Evolutionary conservation across 148 eudicot species (phyloP).

Genomic region (Rhododendron molle): DNA sequence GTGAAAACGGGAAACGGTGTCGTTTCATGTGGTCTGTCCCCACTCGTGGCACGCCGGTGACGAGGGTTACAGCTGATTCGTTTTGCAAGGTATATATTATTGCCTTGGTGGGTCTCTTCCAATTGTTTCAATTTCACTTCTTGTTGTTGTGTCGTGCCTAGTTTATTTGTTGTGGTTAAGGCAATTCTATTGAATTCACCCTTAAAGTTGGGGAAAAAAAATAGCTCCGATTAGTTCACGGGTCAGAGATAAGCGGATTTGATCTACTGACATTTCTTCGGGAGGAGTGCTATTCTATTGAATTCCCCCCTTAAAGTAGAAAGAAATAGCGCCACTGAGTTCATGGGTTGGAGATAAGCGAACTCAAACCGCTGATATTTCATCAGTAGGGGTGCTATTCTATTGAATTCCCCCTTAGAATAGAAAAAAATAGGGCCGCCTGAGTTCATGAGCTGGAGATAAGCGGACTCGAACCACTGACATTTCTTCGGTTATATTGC

Average conservation of each 20-base stretch:
- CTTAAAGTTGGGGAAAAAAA: not conserved
- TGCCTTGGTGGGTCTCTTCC: slow-evolving; percentile 1
- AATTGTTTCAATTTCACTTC: slow-evolving; percentile 1
- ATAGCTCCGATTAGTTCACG: not conserved
- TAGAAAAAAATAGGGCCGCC: not conserved
- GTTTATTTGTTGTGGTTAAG: not conserved
- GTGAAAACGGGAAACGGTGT: slow-evolving; percentile 29
- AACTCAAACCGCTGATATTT: too few species aligned
- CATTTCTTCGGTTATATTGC: not conserved
- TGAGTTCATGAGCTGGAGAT: not conserved
- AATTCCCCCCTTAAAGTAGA: not conserved
- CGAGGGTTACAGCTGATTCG: slow-evolving; percentile 21
- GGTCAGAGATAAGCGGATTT: not conserved
- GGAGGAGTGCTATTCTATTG: not conserved
- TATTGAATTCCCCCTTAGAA: too few species aligned
- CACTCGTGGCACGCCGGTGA: slow-evolving; percentile 13
- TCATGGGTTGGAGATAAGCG: too few species aligned
- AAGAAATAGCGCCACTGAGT: too few species aligned
- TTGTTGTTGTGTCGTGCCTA: not conserved
- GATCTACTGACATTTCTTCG: not conserved
- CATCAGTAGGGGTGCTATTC: too few species aligned
- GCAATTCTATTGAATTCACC: not conserved
- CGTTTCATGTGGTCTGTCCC: slow-evolving; percentile 45
- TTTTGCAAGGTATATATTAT: slow-evolving; percentile 31
- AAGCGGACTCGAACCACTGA: not conserved